Base-by-base conservation (phyloP, 192 early-diverging fungal species). In the Chytriomyces sp. region DNA sequence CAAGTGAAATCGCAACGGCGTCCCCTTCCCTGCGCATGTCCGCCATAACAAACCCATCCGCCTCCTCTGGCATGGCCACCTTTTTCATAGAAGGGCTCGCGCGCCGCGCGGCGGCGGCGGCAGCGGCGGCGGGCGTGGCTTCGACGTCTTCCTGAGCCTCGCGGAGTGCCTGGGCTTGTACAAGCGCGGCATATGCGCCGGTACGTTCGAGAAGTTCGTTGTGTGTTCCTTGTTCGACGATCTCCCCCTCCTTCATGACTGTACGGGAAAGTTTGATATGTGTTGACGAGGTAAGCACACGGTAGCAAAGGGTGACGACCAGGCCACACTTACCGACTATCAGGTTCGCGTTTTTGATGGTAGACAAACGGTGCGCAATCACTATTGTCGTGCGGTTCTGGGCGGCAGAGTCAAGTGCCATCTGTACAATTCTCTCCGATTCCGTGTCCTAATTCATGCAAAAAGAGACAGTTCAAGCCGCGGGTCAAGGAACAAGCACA, bases 291-390 rank as follows among this genome's bases (percentile, higher is more conserved):
- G 17, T 12, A 40, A 37, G 38, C 17, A 64, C 19, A 52, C 1
- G 1, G 1, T 17, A 30, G 56, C 17, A 3, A 12, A 59, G 1
- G n/a, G 44, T 49, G 10, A 49, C n/a, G 44, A 49, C 65, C 93
- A 85, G 12, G 94, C 94, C 44, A 49, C 22, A 49, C 44, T 14
- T n/a, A 49, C 44, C 44, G 26, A 93, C 89, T 72, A 98, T 98
- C 34, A 88, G 67, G 77, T 96, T 89, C 25, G 93, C 90, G 56
- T 93, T 89, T 39, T 86, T 82, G 67, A 98, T 91, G 25, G 96
- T 98, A 52, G 92, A 94, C 34, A 98, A 77, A 37, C 96, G 89
- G 77, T 96, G 91, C 4, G 96, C 96, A 78, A 98, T 90, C 3
- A 92, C 90, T 77, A 98, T 91, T 26, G 94, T 95, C 5, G 94